Base-by-base conservation (phyloP, 1,284 basidiomycete species). In the Earliella scabrosa region DNA sequence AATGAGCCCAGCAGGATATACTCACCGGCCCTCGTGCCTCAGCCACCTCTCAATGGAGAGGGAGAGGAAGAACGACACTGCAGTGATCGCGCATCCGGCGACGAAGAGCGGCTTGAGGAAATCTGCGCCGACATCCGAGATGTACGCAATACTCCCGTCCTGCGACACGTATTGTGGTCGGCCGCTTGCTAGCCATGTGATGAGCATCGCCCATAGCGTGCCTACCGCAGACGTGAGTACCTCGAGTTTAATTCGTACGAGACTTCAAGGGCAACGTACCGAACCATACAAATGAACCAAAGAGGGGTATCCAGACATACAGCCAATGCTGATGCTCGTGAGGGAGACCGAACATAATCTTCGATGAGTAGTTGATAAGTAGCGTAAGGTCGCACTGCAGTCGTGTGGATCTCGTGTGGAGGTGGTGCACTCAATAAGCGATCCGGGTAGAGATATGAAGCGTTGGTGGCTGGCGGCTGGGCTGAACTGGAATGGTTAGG, bases 81-180 rank as follows among this genome's bases (percentile, higher is more conserved):
- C 85, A 2, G 88, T 89, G 53, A 89, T 77, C 34, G 75, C 73
- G 63, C 82, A 85, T 14, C 83, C 83, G 8, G 77, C 73, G 40
- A 91, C 74, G 66, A 92, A 92, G 27, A 92, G 76, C 6, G 89
- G 89, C 66, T 91, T 90, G 31, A 92, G 73, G 41, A 79, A 76
- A 62, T 80, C 80, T 21, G 88, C 89, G 20, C 86, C 89, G 31
- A 91, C 72, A 65, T 91, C 88, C 21, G 87, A 90, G 47, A 91
- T 90, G 69, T 87, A 90, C 11, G 85, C 83, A 50, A 91, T 82
- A 4, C 68, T 73, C 32, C 81, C 81, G 31, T 85, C 79, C 69
- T 75, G 69, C 20, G 78, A 73, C 4, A 75, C 72, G 60, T 83
- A 85, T 56, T 75, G 73, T 9, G 80, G 83, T 21, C 74, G 65